Conservation (phyloP, 2,329 filamentous ascomycete species). For the Nemania diffusa region DNA sequence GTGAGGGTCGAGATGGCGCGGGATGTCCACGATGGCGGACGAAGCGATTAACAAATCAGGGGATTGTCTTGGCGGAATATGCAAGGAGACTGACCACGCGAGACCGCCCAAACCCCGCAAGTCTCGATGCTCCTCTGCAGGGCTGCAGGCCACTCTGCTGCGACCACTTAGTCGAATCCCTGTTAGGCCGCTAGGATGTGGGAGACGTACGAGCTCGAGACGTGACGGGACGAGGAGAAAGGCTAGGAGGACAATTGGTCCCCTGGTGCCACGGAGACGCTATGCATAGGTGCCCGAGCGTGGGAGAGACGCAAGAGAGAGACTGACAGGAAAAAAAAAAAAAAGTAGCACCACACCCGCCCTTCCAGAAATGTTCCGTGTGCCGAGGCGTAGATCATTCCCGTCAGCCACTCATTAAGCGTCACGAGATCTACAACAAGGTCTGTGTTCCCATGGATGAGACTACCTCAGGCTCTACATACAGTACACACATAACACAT, state of each 20-base stretch:
- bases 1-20: slow-evolving; percentile 29
- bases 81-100: slow-evolving; percentile 37
- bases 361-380: slow-evolving; percentile 31
- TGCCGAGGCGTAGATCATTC: slow-evolving; percentile 28
- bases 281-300: slow-evolving; percentile 38
- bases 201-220: slow-evolving; percentile 18
- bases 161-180: slow-evolving; percentile 29
- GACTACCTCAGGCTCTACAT: neutral
- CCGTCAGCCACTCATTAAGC: slow-evolving; percentile 14
- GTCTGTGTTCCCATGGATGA: slow-evolving; percentile 5
- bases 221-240: slow-evolving; percentile 19
- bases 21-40: slow-evolving; percentile 34
- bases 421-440: slow-evolving; percentile 33
- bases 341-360: slow-evolving; percentile 1
- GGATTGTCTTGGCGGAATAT: slow-evolving; percentile 31
- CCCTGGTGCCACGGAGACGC: slow-evolving; percentile 36
- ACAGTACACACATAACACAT: too few relatives aligned
- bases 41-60: slow-evolving; percentile 36
- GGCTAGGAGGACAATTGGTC: slow-evolving; percentile 19
- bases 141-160: slow-evolving; percentile 33
- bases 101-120: slow-evolving; percentile 36
- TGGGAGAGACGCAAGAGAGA: neutral
- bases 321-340: neutral
- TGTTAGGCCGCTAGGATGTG: slow-evolving; percentile 23
- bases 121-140: slow-evolving; percentile 27